Evolutionary conservation across 2,329 filamentous ascomycete genomes (phyloP).

Genomic region (Botrytis elliptica): DNA sequence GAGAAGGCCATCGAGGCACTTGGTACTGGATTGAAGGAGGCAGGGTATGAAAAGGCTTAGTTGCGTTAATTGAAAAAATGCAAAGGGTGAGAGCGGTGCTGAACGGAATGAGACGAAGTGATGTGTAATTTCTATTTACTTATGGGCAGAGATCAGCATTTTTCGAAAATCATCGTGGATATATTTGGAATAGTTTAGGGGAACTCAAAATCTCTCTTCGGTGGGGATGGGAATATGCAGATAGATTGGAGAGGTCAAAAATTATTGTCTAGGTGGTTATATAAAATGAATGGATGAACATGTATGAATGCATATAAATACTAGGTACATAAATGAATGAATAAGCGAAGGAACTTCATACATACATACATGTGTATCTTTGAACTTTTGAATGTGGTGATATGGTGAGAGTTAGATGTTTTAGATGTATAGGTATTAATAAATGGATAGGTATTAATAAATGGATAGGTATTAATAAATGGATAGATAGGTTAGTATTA

Average conservation of each 20-base stretch:
- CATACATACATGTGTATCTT: neutral
- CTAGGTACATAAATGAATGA: neutral
- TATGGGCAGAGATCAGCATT: neutral
- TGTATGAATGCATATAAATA: neutral
- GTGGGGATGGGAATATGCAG: neutral
- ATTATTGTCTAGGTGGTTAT: neutral
- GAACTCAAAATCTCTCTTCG: neutral
- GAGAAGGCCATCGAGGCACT: constrained; percentile 80
- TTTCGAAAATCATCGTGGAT: neutral
- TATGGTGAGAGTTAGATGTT: neutral
- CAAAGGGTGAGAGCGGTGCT: neutral
- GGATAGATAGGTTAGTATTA: neutral
- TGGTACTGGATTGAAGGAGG: constrained; percentile 71
- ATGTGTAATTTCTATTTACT: neutral
- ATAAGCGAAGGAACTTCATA: neutral
- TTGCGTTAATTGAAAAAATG: neutral
- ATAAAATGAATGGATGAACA: neutral
- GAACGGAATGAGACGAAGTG: neutral
- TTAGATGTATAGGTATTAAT: neutral
- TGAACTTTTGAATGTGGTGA: neutral
- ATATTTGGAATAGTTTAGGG: neutral
- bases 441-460: neutral
- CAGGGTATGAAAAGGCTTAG: constrained; percentile 55
- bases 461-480: neutral
- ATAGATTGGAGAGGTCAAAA: neutral